Percentiles rank a stretch among this genome's conserved stretches.
Evolutionary conservation across 495 filamentous ascomycete species (phyloP).

Genomic region (Echria macrotheca): DNA sequence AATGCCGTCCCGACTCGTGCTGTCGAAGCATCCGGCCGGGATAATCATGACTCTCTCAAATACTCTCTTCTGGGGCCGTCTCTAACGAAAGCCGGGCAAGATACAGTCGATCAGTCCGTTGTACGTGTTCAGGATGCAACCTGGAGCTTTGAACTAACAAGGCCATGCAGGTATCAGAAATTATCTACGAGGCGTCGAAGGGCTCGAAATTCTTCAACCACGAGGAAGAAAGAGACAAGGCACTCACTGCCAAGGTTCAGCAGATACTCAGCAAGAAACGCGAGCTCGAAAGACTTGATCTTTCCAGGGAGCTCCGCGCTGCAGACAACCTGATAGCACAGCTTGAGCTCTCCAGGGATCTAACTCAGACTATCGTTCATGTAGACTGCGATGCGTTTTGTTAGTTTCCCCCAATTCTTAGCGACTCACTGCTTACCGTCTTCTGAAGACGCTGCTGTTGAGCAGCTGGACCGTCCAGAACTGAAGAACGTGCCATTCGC

Average conservation of each 20-base stretch:
- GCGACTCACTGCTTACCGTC: too few relatives aligned
- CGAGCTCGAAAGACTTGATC: slow-evolving; percentile 69
- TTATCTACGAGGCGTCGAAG: slow-evolving; percentile 95
- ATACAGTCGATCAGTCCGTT: slow-evolving; percentile 76
- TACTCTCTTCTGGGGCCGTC: slow-evolving; percentile 83
- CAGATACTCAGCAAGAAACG: slow-evolving; percentile 70
- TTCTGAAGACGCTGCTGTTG: slow-evolving; percentile 73
- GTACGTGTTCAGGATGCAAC: too few relatives aligned
- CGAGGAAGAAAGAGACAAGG: slow-evolving; percentile 76
- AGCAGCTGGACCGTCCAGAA: slow-evolving; percentile 86
- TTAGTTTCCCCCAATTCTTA: background rate
- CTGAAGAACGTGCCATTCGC: slow-evolving; percentile 87
- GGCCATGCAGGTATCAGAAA: slow-evolving; percentile 80
- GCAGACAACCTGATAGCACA: slow-evolving; percentile 80
- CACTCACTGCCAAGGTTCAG: slow-evolving; percentile 81
- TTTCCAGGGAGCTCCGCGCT: slow-evolving; percentile 62
- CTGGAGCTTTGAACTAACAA: too few relatives aligned
- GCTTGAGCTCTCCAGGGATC: slow-evolving; percentile 70
- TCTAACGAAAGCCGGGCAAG: slow-evolving; percentile 89
- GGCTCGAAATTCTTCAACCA: slow-evolving; percentile 96
- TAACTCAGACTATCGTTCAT: slow-evolving; percentile 81
- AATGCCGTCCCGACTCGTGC: background rate
- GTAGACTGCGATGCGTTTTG: slow-evolving; percentile 97
- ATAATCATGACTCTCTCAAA: slow-evolving; percentile 44
- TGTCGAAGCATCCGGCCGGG: background rate